These are phyloP conservation scores for Yamadazyma membranifaciens DNA, from an alignment of 1,139 yeast species.

Conservation along the genomic window DNA sequence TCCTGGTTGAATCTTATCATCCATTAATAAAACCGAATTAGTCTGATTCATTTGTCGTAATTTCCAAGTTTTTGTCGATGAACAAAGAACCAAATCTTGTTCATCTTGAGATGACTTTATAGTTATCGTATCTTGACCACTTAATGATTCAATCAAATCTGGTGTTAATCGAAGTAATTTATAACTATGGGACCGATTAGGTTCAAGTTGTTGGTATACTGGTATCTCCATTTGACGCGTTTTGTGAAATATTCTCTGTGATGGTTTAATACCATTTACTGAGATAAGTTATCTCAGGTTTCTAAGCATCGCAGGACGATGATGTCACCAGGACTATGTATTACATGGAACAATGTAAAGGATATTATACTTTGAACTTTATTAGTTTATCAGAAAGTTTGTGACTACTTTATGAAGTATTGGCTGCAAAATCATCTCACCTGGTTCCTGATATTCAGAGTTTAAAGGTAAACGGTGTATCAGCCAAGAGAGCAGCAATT, in stretches of 20 bases:
- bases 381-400: too few species aligned
- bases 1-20: constrained; percentile 21
- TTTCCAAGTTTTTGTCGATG: constrained; percentile 56
- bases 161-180: constrained; percentile 62
- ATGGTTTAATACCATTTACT: too few species aligned
- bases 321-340: too few species aligned
- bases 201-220: constrained; percentile 27
- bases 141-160: constrained; percentile 46
- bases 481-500: background rate
- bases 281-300: background rate
- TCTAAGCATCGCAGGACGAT: too few species aligned
- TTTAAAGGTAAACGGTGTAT: too few species aligned
- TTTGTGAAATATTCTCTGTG: too few species aligned
- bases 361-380: too few species aligned
- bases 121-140: constrained; percentile 28
- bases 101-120: constrained; percentile 47
- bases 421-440: too few species aligned
- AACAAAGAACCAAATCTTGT: constrained; percentile 60
- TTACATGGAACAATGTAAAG: too few species aligned
- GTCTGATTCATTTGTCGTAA: constrained; percentile 84
- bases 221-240: constrained; percentile 2
- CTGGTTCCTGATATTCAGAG: too few species aligned
- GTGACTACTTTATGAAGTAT: too few species aligned
- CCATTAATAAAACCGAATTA: constrained; percentile 65
- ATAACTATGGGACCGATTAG: constrained; percentile 31